Percentiles rank a stretch among this genome's conserved stretches.
phyloP scores from a whole-genome alignment of 1,139 yeast species.

The Zhuliangozyma blackwelliae region DNA sequence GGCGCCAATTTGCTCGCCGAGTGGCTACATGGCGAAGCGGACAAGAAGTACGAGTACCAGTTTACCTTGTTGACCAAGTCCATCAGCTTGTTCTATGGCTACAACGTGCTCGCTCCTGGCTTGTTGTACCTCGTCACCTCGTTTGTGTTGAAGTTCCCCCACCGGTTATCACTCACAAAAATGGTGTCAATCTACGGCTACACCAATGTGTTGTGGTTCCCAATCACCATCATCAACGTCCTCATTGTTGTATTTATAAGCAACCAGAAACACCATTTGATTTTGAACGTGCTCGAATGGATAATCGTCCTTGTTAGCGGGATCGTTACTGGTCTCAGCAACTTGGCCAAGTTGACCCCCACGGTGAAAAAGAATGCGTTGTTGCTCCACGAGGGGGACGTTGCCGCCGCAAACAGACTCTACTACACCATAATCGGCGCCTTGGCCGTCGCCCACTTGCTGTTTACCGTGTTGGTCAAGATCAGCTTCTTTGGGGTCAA shows the following conservation, averaged over 20 bases:
- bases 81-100: constrained; percentile 65
- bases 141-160: constrained; percentile 39
- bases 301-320: constrained; percentile 43
- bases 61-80: constrained; percentile 64
- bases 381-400: constrained; percentile 24
- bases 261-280: constrained; percentile 27
- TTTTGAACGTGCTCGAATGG: constrained; percentile 45
- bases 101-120: constrained; percentile 61
- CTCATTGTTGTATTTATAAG: constrained; percentile 44
- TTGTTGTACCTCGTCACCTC: constrained; percentile 47
- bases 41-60: constrained; percentile 49
- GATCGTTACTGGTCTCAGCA: constrained; percentile 45
- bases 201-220: constrained; percentile 74
- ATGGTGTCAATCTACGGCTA: constrained; percentile 70
- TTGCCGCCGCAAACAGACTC: constrained; percentile 17
- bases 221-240: constrained; percentile 59
- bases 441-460: constrained; percentile 35
- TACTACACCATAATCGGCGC: constrained; percentile 18
- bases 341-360: constrained; percentile 40
- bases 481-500: constrained; percentile 45
- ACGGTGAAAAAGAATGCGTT: constrained; percentile 33
- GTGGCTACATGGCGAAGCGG: constrained; percentile 39
- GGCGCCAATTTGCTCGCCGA: constrained; percentile 39
- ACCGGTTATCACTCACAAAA: constrained; percentile 36
- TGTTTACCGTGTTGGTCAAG: constrained; percentile 45